These are phyloP conservation scores for Xerocomus minutiporus DNA, from an alignment of 1,284 basidiomycete species.

Conservation along the genomic window DNA sequence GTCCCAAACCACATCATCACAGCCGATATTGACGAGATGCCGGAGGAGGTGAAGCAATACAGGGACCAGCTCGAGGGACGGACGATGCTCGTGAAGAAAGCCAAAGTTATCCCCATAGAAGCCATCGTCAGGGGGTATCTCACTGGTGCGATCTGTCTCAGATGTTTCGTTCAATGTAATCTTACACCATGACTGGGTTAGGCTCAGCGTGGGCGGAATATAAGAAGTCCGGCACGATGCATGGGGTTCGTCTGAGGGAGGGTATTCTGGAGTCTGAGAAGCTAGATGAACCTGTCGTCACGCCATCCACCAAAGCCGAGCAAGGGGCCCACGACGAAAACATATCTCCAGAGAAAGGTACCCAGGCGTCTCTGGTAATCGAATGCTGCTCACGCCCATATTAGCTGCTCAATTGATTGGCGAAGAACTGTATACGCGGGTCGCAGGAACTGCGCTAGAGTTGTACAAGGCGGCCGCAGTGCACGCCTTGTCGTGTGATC, in stretches of 20 bases:
- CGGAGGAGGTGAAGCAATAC: constrained; percentile 64
- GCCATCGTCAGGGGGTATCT: constrained; percentile 97
- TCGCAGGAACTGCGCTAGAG: constrained; percentile 58
- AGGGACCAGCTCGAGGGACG: constrained; percentile 76
- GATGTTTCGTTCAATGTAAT: background rate
- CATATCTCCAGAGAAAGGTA: constrained; percentile 88
- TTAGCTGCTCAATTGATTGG: constrained; percentile 67
- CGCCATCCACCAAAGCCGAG: constrained; percentile 96
- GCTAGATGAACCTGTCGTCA: constrained; percentile 84
- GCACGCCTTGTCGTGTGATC: constrained; percentile 75
- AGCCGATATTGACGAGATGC: constrained; percentile 69
- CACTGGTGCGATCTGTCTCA: constrained; percentile 59
- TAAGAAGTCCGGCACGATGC: constrained; percentile 82
- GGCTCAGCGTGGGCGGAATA: constrained; percentile 97
- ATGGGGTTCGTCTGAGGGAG: constrained; percentile 74
- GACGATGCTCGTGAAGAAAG: constrained; percentile 89
- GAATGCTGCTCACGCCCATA: constrained; percentile 6
- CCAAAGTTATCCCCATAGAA: constrained; percentile 90
- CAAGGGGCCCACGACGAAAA: constrained; percentile 96
- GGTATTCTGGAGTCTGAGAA: constrained; percentile 86
- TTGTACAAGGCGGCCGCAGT: constrained; percentile 77
- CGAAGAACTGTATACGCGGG: constrained; percentile 56
- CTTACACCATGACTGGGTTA: constrained; percentile 30
- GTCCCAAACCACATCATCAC: constrained; percentile 89
- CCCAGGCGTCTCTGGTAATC: constrained; percentile 5